Evolutionary conservation across 768 basidiomycete genomes (phyloP), one percentile per base, ranked within the genome.

Genomic region (Leccinum subgranulosum): DNA sequence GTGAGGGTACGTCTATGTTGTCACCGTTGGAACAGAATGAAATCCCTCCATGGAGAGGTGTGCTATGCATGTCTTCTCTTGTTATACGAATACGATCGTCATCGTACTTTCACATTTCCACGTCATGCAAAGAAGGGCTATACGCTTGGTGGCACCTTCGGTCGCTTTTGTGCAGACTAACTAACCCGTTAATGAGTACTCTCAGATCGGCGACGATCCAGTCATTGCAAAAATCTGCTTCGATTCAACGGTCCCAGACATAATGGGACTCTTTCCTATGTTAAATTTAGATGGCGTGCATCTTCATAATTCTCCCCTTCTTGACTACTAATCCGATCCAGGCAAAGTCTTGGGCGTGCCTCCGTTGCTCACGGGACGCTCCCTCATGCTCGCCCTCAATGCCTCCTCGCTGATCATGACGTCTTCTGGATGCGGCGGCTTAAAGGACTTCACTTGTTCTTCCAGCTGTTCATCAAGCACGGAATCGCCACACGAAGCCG

Each of bases 401-500:
- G 66, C 71, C 31, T 78, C 81, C 70, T 92, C 91, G 62, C 79
- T 77, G 14, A 90, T 79, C 92, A 92, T 92, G 17, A 87, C 74
- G 15, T 79, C 78, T 55, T 83, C 79, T 0, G 90, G 90, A 67
- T 93, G 91, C 7, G 91, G 91, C 1, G 92, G 90, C 60, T 72
- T 75, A 74, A 84, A 94, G 10, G 73, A 73, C 52, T 71, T 70
- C 46, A 79, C 64, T 73, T 96, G 95, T n/a, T 74, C 67, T 50
- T 77, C 77, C 25, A 94, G 65, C 69, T 97, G 92, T 67, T 89
- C 87, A 31, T 83, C 76, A 4, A 98, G 80, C 3, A 77, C 75
- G 11, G 78, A 76, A 17, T 46, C 14, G 0, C 82, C 80, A 45
- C 79, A 79, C 0, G 97, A 77, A 1, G 97, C 94, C 5, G 96